phyloP scores from a whole-genome alignment of 1,284 basidiomycete genomes.

The Ganoderma meredithae region DNA sequence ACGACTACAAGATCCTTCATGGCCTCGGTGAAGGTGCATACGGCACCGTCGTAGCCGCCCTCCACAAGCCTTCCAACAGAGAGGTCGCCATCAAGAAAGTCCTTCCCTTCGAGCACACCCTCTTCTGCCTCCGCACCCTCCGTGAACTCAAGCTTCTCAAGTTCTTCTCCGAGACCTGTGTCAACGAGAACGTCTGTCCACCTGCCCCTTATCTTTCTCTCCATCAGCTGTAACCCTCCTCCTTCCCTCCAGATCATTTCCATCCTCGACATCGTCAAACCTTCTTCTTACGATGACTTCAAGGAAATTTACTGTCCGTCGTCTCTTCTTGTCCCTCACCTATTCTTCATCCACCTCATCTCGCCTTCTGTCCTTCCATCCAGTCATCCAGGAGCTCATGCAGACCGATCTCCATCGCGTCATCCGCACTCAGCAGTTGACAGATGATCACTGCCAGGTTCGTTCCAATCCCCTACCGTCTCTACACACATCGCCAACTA shows the following conservation, averaged over 20 bases:
- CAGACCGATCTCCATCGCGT: constrained; percentile 92
- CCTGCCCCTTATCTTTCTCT: not conserved
- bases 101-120: constrained; percentile 84
- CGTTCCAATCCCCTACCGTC: constrained; percentile 22
- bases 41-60: constrained; percentile 74
- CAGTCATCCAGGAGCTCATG: constrained; percentile 90
- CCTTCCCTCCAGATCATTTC: constrained; percentile 73
- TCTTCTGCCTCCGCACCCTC: constrained; percentile 81
- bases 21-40: constrained; percentile 82
- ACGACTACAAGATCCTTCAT: constrained; percentile 79
- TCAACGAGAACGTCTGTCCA: constrained; percentile 73
- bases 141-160: constrained; percentile 84
- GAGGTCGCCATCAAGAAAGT: constrained; percentile 87
- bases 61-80: constrained; percentile 67
- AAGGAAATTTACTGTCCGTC: constrained; percentile 82
- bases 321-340: not conserved
- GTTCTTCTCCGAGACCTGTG: constrained; percentile 84
- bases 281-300: constrained; percentile 77
- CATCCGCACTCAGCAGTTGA: constrained; percentile 87
- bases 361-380: constrained; percentile 1
- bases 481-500: constrained; percentile 15
- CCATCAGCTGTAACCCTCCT: not conserved
- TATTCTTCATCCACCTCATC: not conserved
- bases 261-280: constrained; percentile 87
- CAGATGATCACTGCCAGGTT: constrained; percentile 90